These are phyloP conservation scores for Fomitopsis serialis DNA, from an alignment of 768 basidiomycete species.

Conservation along the genomic window DNA sequence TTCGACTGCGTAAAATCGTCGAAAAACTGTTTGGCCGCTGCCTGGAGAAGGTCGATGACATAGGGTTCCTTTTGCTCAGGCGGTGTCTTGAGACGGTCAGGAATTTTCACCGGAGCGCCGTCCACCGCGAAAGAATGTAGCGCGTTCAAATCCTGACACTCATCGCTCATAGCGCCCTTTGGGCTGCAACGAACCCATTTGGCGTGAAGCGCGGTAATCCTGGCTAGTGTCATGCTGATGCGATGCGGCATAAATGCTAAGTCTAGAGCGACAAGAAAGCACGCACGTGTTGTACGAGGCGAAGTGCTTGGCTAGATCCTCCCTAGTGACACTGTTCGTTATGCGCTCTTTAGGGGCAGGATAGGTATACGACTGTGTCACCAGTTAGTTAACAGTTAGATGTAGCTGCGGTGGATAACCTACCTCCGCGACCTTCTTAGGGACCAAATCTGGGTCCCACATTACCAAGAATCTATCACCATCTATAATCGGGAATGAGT, in stretches of 20 bases:
- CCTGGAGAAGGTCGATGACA: conserved; percentile 48
- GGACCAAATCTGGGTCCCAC: conserved; percentile 63
- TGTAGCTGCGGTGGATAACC: conserved; percentile 1
- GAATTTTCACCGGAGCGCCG: conserved; percentile 56
- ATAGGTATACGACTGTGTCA: conserved; percentile 55
- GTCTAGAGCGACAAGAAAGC: neutral
- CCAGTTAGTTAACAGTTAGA: too few relatives aligned
- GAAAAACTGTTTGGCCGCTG: conserved; percentile 41
- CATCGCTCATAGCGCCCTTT: conserved; percentile 50
- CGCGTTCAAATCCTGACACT: conserved; percentile 70
- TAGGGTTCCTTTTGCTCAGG: conserved; percentile 41
- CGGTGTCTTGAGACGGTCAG: conserved; percentile 46
- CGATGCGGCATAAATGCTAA: neutral
- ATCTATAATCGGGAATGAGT: conserved; percentile 10
- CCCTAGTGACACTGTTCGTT: conserved; percentile 42
- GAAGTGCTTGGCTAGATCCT: conserved; percentile 61
- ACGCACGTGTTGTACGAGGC: conserved; percentile 58
- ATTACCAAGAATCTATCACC: conserved; percentile 67
- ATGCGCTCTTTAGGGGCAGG: conserved; percentile 54
- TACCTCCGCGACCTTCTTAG: conserved; percentile 49
- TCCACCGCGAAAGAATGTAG: conserved; percentile 68
- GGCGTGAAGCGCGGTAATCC: conserved; percentile 49
- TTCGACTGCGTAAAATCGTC: conserved; percentile 32
- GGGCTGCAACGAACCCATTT: conserved; percentile 55
- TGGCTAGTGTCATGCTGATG: conserved; percentile 51